Base-by-base conservation (phyloP, 495 filamentous ascomycete species). In the Daldinia bambusicola region DNA sequence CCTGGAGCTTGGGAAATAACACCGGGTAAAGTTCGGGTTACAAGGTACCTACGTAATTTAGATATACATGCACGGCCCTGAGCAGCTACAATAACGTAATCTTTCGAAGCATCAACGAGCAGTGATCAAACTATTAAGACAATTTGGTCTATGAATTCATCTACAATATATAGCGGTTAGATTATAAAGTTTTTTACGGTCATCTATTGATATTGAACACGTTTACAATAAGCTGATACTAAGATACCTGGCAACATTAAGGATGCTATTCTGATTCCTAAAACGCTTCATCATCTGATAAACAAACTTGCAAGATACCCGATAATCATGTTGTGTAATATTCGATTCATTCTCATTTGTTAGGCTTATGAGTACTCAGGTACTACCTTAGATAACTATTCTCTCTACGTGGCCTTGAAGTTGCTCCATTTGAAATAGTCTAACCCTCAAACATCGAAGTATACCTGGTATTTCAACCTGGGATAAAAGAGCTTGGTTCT, bases 1-100 rank as follows among this genome's bases (percentile, higher is more conserved):
- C 22, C 37, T 45, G 13, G 38, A 48, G 43, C 43, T 48, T 48
- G 43, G 43, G 50, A 32, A 69, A 34, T 36, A 55, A 32, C 16
- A 56, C 56, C 69, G 69, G 69, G 55, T 53, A 71, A 71, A 67
- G 16, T 55, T 37, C 69, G 69, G 69, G 34, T 55, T 31, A 59
- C n/a, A 20, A 51, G 61, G 61, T 45, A 50, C 56, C 6, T n/a
- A n/a, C n/a, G n/a, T n/a, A n/a, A n/a, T n/a, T n/a, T n/a, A n/a
- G n/a, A n/a, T n/a, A n/a, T 52, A 13, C 2, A 52, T 52, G n/a
- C 1, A 22, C 12, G 45, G 4, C 7, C 40, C 40, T 43, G n/a
- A 34, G 32, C 32, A 34, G 7, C 32, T 7, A 3, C 7, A 3
- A 34, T 7, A 34, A 7, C 32, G 32, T 34, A 34, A 34, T 34